Percentiles rank a stretch among this genome's conserved stretches.
Conservation (phyloP, 768 basidiomycete species). For the Boletus vinaceobasis region DNA sequence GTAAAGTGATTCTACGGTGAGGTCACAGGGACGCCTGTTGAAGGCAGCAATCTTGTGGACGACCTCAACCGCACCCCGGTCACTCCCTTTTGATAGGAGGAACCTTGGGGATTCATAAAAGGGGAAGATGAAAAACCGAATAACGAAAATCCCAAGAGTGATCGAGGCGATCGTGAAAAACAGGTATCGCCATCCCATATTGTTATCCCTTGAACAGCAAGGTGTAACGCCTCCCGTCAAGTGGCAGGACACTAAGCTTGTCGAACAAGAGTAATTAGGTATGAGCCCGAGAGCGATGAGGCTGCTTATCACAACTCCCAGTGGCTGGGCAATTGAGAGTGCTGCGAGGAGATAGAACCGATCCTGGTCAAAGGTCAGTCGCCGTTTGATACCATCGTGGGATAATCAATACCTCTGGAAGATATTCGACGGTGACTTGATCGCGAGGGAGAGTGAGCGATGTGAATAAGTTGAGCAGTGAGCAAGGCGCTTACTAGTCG, state of each 20-base stretch:
- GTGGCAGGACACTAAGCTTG: conserved; percentile 6
- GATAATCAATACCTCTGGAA: conserved; percentile 7
- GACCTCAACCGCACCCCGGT: conserved; percentile 12
- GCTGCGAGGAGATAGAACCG: conserved; percentile 13
- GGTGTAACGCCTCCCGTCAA: conserved; percentile 10
- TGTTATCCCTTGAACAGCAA: conserved; percentile 10
- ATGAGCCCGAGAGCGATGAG: conserved; percentile 10
- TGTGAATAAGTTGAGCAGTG: not conserved
- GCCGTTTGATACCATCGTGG: not conserved
- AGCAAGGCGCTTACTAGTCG: conserved; percentile 6
- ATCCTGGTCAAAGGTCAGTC: conserved; percentile 5
- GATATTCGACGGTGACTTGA: conserved; percentile 12
- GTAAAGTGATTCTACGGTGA: conserved; percentile 14
- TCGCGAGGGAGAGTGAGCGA: too few species aligned
- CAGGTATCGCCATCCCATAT: conserved; percentile 18
- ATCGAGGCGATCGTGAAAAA: too few species aligned
- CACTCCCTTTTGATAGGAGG: conserved; percentile 13
- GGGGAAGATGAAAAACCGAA: conserved; percentile 18
- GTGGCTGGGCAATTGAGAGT: conserved; percentile 6
- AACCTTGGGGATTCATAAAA: conserved; percentile 16
- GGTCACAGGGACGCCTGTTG: conserved; percentile 7
- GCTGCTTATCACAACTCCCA: not conserved
- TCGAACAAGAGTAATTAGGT: conserved; percentile 15
- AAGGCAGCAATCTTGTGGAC: conserved; percentile 14
- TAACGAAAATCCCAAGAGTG: conserved; percentile 2